Base-by-base conservation (phyloP, 192 early-diverging fungal genomes). In the Gaertneriomyces sp. region DNA sequence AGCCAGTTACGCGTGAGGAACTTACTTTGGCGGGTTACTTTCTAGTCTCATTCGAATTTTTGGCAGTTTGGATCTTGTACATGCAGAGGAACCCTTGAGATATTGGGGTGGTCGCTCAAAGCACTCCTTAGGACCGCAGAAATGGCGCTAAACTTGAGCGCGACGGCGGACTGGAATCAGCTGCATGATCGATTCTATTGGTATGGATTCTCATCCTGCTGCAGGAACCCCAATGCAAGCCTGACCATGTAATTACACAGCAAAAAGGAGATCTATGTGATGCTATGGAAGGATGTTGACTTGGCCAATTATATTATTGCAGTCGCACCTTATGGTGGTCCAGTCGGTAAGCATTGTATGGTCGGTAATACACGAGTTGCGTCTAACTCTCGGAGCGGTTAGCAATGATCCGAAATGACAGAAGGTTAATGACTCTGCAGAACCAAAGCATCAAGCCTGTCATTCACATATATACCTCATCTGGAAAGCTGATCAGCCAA, bases 391-490 rank as follows among this genome's bases (percentile, higher is more conserved):
- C 16, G 0, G 12, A 63, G 45, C 16, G 12, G 43, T 38, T 79
- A 90, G 97, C 97, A 5, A 82, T 96, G 74, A 87, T 96, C n/a
- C 84, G 95, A 38, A 91, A 96, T 63, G 94, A 96, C 71, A 81
- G 83, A 44, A 91, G 93, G 69, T 77, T 97, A 11, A 62, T 93
- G 2, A 75, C 87, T 20, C 77, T 96, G 1, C 84, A 90, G 43
- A 81, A 85, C 6, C 85, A 90, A 43, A 88, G 84, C 10, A 76
- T 89, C 3, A 91, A 91, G 67, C 87, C 93, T 4, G 85, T 84
- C 19, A 89, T 97, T 45, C 84, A 84, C 63, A 82, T 99, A 11
- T 96, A 93, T 65, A 88, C 92, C 7, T 89, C 90, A 39, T 82
- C 92, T 39, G 97, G 97, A 43, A 84, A 85, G 62, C 73, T 90